Evolutionary conservation across 148 eudicot genomes (phyloP).

Genomic region (Silene conica): DNA sequence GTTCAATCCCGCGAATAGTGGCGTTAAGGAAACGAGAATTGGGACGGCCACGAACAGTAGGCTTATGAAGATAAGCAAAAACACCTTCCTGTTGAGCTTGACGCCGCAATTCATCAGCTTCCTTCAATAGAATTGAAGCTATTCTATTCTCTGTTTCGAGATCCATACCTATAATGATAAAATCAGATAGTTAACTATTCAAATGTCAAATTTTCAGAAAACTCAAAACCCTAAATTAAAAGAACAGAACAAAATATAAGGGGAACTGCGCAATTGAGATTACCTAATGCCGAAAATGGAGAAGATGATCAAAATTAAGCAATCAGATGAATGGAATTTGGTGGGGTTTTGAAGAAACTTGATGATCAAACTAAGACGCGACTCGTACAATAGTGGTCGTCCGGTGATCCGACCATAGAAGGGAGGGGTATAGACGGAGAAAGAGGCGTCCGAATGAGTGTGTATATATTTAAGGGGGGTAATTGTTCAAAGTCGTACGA

Average conservation of each 20-base stretch:
- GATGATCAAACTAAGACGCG: no score
- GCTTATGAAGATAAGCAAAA: conserved; percentile 69
- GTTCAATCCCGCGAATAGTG: conserved; percentile 88
- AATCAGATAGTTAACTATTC: no score
- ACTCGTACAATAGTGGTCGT: no score
- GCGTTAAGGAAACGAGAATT: conserved; percentile 90
- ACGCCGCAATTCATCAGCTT: conserved; percentile 82
- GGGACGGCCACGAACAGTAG: conserved; percentile 69
- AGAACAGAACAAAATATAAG: background rate
- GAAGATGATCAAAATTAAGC: background rate
- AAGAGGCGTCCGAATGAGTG: no score
- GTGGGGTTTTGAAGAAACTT: background rate
- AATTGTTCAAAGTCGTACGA: no score
- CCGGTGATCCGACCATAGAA: no score
- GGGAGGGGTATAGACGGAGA: no score
- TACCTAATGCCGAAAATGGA: background rate
- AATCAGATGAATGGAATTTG: background rate
- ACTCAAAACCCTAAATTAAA: background rate
- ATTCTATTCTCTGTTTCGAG: conserved; percentile 83
- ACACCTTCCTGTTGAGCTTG: conserved; percentile 83
- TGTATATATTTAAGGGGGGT: no score
- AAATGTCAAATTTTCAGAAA: no score
- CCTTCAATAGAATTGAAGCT: conserved; percentile 72
- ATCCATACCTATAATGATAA: conserved; percentile 86
- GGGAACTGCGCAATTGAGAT: background rate